Evolutionary conservation across 1,139 yeast species (phyloP).

Genomic region (Pichia sp.): DNA sequence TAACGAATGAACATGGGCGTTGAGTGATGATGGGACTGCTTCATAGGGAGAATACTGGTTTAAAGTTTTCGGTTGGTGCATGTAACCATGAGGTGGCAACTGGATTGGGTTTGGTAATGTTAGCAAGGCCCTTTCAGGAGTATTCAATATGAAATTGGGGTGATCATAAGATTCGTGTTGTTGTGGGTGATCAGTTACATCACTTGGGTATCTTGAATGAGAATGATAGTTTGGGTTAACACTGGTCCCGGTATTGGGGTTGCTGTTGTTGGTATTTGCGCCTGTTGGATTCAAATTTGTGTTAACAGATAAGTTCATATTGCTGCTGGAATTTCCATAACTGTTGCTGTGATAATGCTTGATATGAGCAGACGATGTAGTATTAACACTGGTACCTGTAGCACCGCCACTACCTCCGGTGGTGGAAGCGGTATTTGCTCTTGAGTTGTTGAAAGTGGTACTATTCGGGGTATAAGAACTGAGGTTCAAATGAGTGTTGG

Average conservation of each 20-base stretch:
- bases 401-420: not conserved
- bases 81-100: constrained; percentile 1
- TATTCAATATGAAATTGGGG: constrained; percentile 8
- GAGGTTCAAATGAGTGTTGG: not conserved
- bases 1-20: constrained; percentile 10
- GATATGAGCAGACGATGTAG: not conserved
- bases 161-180: constrained; percentile 2
- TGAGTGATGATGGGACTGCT: constrained; percentile 2
- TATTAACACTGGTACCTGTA: not conserved
- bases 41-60: constrained; percentile 8
- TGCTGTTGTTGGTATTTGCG: too few relatives aligned
- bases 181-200: constrained; percentile 1
- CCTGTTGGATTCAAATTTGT: too few relatives aligned
- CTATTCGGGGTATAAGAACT: constrained; percentile 1
- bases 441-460: not conserved
- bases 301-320: too few relatives aligned
- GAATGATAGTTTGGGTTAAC: not conserved
- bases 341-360: too few relatives aligned
- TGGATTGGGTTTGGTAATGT: constrained; percentile 7
- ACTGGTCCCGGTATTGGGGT: not conserved
- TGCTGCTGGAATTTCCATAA: too few relatives aligned
- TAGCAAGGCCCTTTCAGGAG: constrained; percentile 8
- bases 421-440: not conserved
- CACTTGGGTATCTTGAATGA: constrained; percentile 7
- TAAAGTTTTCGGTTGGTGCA: not conserved